Evolutionary conservation across 768 basidiomycete genomes (phyloP), one percentile per base, ranked within the genome.

Genomic region (Collybia mongolica): DNA sequence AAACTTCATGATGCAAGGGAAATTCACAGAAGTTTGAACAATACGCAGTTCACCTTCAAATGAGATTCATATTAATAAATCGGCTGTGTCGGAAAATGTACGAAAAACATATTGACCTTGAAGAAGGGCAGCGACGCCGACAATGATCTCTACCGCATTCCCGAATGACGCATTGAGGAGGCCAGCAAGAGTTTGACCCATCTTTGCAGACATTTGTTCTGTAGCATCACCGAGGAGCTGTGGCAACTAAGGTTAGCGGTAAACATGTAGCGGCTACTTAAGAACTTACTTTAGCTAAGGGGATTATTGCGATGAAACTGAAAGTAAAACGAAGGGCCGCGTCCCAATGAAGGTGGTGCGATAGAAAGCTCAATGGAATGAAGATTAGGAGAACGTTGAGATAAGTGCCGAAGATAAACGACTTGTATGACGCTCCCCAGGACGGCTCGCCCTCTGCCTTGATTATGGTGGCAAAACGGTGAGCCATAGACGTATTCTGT

Each of bases 121-220:
- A 7, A 84, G 61, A 15, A 97, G 72, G 26, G 93, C 93, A 45
- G 90, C 88, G 53, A 96, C 71, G 37, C 91, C 93, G 32, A 95
- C 90, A 54, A 93, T 93, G 44, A 93, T 89, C 65, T 94, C 92
- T 39, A 93, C 88, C 7, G 88, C 88, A 60, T 89, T 90, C 24
- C 86, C 87, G 54, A 89, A 89, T 1, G 88, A 81, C 6, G 91
- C 93, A 58, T 95, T 95, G 46, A 95, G 72, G 3, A 96, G 73
- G 22, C 92, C 93, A 36, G 92, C 90, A 26, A 94, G 72, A 1
- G 92, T 94, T 60, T 93, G 83, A 4, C 93, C 93, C 41, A 95
- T 72, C 58, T 81, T 82, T 42, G 84, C 64, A 1, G 87, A 86
- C 74, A 90, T 76, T 65, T 90, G 88, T 44, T 93, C 89, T 0